Evolutionary conservation across 306 rosid genomes (phyloP), one percentile per base, ranked within the genome.

Genomic region (Trifolium fragiferum): DNA sequence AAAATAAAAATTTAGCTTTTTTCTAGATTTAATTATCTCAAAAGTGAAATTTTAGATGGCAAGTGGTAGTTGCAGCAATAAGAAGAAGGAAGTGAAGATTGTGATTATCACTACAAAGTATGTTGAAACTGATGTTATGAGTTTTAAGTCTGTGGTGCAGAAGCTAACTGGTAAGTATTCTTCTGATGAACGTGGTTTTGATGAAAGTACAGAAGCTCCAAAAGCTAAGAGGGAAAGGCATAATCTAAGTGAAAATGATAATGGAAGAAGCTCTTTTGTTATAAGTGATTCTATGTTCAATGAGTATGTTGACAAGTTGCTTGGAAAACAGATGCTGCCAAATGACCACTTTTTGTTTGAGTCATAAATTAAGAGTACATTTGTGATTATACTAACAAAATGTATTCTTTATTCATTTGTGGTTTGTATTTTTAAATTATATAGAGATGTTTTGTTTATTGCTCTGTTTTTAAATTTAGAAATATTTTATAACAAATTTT

Each of bases 101-200:
- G 96, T 89, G 82, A 86, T 89, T 5, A 89, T 92, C 66, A 89
- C 72, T 38, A 92, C 96, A 32, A 74, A 86, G 43, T 88, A 89
- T n/a, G 93, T 92, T 2, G 85, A 92, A 55, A 92, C 97, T 4
- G 97, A 92, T 71, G 91, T 84, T 1, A 44, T 41, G 38, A 87
- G 87, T 84, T 92, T 88, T 50, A 92, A 92, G 73, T 78, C 90
- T 1, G 90, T 88, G 74, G 97, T 89, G 50, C 97, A 92, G 73
- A 88, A 81, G 67, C 86, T 92, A 0, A 92, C 97, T 1, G 97
- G 96, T 10, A 88, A 83, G 40, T 87, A 86, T 70, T 84, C 93
- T 20, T 30, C 0, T 59, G 65, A 59, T 13, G 66, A 61, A 0
- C 41, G 18, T 3, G 4, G 32, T 25, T 19, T 23, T 58, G 40